Evolutionary conservation across 768 basidiomycete genomes (phyloP), one percentile per base, ranked within the genome.

Genomic region (Trametes sanguinea): DNA sequence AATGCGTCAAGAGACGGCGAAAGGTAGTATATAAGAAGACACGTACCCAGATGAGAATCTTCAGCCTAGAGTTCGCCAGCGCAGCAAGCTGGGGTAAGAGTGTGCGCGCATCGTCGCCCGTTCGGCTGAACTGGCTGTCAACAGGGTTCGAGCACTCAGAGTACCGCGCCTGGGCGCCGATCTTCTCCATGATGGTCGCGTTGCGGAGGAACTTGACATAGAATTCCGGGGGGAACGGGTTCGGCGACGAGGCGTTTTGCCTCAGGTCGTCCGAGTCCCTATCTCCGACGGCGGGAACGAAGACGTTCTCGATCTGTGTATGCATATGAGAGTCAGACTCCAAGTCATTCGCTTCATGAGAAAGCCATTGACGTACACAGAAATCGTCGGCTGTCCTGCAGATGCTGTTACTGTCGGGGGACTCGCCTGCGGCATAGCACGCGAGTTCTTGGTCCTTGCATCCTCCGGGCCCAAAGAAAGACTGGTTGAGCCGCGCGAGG

Each of bases 91-190:
- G 75, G 0, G 83, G 84, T 4, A 86, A 74, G 57, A 77, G 74
- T 2, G 83, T 81, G 63, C 84, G 72, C n/a, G 85, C 84, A 68
- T 83, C 83, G 72, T 88, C 87, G 27, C 86, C 87, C 0, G 86
- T 87, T 43, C 60, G 74, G 2, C 39, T 61, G 66, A 88, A 84
- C 17, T 78, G 61, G 6, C 69, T 61, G 46, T 74, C 79, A 0
- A 82, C 78, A 0, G 80, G 67, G 60, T 79, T 56, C 0, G 83
- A 64, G 53, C 87, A 89, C 63, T 84, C 81, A 7, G 65, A 50
- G 66, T 86, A 88, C 1, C 61, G 67, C 13, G 57, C 51, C 64
- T 68, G 54, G 0, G 86, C 86, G 6, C 87, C 87, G 44, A 88
- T 88, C 56, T 67, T 70, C 17, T 66, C 69, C 69, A 75, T 64